Evolutionary conservation across 106 monocot genomes (phyloP), one percentile per base, ranked within the genome.

Genomic region (Agapanthus africanus): DNA sequence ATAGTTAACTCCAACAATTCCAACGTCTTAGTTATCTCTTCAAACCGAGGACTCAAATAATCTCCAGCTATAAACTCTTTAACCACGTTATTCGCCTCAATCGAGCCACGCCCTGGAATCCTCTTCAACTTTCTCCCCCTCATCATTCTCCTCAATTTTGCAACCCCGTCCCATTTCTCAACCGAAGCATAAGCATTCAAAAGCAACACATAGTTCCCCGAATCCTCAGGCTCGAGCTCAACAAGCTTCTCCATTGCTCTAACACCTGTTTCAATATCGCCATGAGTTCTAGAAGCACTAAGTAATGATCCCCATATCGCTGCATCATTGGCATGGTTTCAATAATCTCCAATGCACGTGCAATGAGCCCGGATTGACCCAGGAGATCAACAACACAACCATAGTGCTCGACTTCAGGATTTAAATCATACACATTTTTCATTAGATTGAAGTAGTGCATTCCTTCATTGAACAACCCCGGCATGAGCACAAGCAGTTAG

Each of bases 301-400:
- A 93, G 77, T 70, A 88, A 60, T 13, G 93, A 85, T 0, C 93
- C 93, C 93, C 93, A 93, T 3, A 84, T 77, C 1, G 79, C 77
- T 3, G 83, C 85, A 74, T 93, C 35, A 84, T 47, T 11, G 85
- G 81, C 90, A 91, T 86, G 50, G 25, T 22, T 0, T 69, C 33
- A 30, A 86, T 71, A 2, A 88, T 18, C 44, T 81, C 74, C 23
- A 81, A 5, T 4, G 93, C 88, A 6, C 22, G 47, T 0, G 19
- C 27, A 34, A 93, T 71, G 34, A 40, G 46, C 18, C 88, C 88
- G 0, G 81, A 76, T 36, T 85, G 69, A 2, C 85, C 74, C 2
- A 88, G 83, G 34, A 93, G 79, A 41, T 93, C 86, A 19, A 88
- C 79, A 59, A 93, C 52, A 60, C 93, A 93, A 9, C 93, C 93